Conservation (phyloP, 1,284 basidiomycete species). For the Cryptococcus wingfieldii region DNA sequence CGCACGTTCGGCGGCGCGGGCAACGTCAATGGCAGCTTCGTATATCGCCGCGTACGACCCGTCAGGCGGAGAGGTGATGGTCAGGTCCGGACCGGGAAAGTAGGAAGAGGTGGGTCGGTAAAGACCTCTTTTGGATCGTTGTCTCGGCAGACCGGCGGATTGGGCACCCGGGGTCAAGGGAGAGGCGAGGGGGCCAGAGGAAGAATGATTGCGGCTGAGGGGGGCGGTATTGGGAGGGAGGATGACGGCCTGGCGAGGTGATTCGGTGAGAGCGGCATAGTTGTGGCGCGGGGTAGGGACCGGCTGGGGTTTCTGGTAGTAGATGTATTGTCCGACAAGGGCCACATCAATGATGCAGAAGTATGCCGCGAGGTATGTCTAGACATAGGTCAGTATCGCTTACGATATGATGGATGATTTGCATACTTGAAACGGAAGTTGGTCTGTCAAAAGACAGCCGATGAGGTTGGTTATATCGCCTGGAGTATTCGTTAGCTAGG, state of each 20-base stretch:
- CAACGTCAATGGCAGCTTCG: slow-evolving; percentile 46
- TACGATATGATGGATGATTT: not conserved
- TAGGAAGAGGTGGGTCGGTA: not conserved
- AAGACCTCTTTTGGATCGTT: not conserved
- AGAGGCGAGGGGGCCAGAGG: slow-evolving; percentile 4
- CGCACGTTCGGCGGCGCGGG: slow-evolving; percentile 46
- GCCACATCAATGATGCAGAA: slow-evolving; percentile 75
- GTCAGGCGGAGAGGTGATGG: slow-evolving; percentile 16
- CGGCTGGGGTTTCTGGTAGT: slow-evolving; percentile 54
- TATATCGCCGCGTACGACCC: slow-evolving; percentile 38
- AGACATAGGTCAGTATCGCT: slow-evolving; percentile 3
- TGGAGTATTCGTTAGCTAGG: slow-evolving; percentile 34
- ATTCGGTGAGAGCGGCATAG: slow-evolving; percentile 9
- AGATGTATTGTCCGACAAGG: slow-evolving; percentile 70
- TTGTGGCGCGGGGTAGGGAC: slow-evolving; percentile 7
- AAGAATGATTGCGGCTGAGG: slow-evolving; percentile 4
- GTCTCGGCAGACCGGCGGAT: not conserved
- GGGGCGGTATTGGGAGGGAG: slow-evolving; percentile 13
- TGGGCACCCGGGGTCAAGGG: slow-evolving; percentile 1
- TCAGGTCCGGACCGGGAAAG: slow-evolving; percentile 12
- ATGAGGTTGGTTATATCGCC: slow-evolving; percentile 86
- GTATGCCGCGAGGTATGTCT: slow-evolving; percentile 84
- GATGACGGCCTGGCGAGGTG: slow-evolving; percentile 24
- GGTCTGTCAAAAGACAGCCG: slow-evolving; percentile 79
- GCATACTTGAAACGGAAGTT: slow-evolving; percentile 86